These are phyloP conservation scores for Pythium aquatile DNA, from an alignment of 352 stramenopile species.

Conservation along the genomic window DNA sequence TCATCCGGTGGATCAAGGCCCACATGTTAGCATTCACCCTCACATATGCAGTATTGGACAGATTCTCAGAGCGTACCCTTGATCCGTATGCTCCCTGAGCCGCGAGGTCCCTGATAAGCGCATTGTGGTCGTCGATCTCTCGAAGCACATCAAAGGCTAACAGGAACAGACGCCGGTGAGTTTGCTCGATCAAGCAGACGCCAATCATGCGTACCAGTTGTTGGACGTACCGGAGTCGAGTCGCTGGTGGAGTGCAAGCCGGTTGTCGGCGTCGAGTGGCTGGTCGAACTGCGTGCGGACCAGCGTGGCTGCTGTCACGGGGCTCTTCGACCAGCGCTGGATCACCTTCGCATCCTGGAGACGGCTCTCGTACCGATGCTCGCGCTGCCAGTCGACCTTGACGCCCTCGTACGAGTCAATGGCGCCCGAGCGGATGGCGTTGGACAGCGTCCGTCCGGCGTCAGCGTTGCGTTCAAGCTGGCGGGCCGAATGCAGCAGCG, in stretches of 20 bases:
- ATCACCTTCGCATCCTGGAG: constrained; percentile 51
- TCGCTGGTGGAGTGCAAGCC: constrained; percentile 33
- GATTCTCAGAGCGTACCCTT: constrained; percentile 33
- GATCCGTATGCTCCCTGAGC: constrained; percentile 44
- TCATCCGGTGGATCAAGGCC: not conserved
- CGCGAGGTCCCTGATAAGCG: constrained; percentile 46
- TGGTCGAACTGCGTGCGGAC: constrained; percentile 53
- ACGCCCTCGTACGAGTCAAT: constrained; percentile 63
- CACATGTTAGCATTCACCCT: too few species aligned
- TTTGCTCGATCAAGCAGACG: too few species aligned
- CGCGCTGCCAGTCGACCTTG: constrained; percentile 72
- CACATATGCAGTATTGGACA: not conserved
- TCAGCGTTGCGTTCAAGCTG: constrained; percentile 56
- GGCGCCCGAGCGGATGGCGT: constrained; percentile 61
- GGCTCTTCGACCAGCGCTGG: constrained; percentile 28
- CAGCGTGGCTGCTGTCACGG: constrained; percentile 36
- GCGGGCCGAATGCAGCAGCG: constrained; percentile 50
- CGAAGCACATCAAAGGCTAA: constrained; percentile 55
- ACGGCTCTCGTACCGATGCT: constrained; percentile 54
- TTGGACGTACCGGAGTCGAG: constrained; percentile 46
- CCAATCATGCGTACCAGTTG: not conserved
- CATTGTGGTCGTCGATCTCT: constrained; percentile 71
- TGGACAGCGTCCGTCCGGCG: constrained; percentile 49
- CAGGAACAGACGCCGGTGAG: not conserved
- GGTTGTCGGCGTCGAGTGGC: constrained; percentile 32